Percentiles rank a stretch among this genome's conserved stretches.
Conservation (phyloP, 1,284 basidiomycete species). For the Leccinum laetum region DNA sequence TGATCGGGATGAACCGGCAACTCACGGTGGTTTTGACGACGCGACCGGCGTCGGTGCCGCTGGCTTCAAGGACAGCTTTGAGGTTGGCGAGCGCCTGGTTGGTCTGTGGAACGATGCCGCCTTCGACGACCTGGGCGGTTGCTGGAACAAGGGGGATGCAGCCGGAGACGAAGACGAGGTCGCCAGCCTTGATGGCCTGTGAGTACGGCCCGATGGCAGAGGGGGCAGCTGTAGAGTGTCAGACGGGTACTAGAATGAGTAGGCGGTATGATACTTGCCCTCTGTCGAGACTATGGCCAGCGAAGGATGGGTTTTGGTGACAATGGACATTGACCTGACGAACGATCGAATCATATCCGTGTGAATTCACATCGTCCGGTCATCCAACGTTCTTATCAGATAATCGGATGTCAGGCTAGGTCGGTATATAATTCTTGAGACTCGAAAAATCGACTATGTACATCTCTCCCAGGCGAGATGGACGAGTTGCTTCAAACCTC, state of each 20-base stretch:
- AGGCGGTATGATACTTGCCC: constrained; percentile 33
- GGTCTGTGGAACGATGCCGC: constrained; percentile 85
- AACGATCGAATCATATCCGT: background rate
- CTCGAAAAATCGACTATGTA: no score
- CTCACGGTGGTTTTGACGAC: constrained; percentile 84
- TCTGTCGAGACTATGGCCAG: constrained; percentile 39
- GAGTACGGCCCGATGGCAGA: constrained; percentile 90
- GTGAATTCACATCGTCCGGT: background rate
- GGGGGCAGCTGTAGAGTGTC: constrained; percentile 62
- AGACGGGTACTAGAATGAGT: background rate
- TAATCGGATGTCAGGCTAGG: no score
- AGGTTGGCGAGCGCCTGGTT: constrained; percentile 88
- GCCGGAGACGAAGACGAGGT: constrained; percentile 89
- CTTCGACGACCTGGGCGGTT: constrained; percentile 73
- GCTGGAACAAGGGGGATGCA: constrained; percentile 85
- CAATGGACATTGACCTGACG: background rate
- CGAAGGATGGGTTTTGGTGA: background rate
- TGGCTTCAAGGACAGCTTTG: constrained; percentile 80
- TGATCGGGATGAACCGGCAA: constrained; percentile 24
- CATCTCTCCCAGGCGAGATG: no score
- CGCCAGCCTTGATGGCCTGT: constrained; percentile 85
- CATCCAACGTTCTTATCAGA: no score
- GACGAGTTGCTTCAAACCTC: no score
- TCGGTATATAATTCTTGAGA: no score
- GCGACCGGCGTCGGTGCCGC: constrained; percentile 74